These are phyloP conservation scores for Puccinia horiana DNA, from an alignment of 1,284 basidiomycete species.

Conservation along the genomic window DNA sequence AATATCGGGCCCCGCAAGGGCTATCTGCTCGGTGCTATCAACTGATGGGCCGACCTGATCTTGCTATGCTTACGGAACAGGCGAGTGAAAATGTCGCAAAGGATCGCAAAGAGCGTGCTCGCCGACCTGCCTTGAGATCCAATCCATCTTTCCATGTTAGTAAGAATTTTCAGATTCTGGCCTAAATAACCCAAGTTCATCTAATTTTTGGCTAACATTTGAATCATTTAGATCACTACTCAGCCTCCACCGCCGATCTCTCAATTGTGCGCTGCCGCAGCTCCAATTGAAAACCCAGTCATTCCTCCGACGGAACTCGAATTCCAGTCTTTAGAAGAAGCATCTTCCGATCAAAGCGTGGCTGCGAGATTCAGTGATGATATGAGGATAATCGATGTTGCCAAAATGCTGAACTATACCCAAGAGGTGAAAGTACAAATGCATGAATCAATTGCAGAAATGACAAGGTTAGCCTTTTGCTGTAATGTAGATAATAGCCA, in stretches of 20 bases:
- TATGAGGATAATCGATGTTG: conserved; percentile 49
- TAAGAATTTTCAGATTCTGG: not conserved
- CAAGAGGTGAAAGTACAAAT: conserved; percentile 37
- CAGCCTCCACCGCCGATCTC: conserved; percentile 22
- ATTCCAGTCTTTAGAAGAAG: conserved; percentile 27
- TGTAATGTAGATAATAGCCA: not conserved
- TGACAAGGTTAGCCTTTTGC: conserved; percentile 20
- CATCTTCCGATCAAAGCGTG: conserved; percentile 22
- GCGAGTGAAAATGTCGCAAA: conserved; percentile 7
- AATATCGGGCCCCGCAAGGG: conserved; percentile 39
- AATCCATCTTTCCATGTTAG: conserved; percentile 29
- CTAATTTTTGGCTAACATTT: conserved; percentile 8
- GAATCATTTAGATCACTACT: conserved; percentile 31
- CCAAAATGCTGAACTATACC: conserved; percentile 49
- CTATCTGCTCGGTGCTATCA: conserved; percentile 41
- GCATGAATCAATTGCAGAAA: conserved; percentile 42
- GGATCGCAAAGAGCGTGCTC: not conserved
- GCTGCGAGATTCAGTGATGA: conserved; percentile 48
- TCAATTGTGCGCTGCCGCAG: conserved; percentile 31
- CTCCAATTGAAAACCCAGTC: conserved; percentile 31
- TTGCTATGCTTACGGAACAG: conserved; percentile 34
- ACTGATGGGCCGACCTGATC: conserved; percentile 44
- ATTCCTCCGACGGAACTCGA: conserved; percentile 36
- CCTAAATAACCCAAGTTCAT: not conserved
- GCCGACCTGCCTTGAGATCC: conserved; percentile 6